These are phyloP conservation scores for Digitaria exilis DNA, from an alignment of 202 grass and related monocot genomes.

Conservation along the genomic window DNA sequence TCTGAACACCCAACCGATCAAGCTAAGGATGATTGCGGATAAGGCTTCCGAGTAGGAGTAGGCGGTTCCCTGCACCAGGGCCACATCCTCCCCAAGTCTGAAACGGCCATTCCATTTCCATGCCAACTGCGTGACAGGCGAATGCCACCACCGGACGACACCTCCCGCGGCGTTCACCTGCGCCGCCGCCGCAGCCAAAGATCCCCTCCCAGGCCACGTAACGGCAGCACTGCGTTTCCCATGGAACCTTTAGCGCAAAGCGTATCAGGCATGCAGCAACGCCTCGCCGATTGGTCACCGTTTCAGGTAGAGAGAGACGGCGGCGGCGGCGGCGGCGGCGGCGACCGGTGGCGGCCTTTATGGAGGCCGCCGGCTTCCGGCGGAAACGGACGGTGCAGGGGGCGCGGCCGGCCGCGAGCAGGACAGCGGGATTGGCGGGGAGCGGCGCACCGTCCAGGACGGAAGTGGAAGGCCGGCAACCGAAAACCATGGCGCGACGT, in stretches of 20 bases:
- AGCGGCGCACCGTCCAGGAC: not conserved
- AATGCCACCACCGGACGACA: constrained; percentile 19
- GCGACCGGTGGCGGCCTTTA: not conserved
- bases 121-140: constrained; percentile 19
- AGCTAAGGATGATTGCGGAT: not conserved
- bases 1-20: not conserved
- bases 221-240: not conserved
- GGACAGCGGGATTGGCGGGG: not conserved
- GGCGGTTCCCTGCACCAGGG: constrained; percentile 11
- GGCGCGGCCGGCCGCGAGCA: not conserved
- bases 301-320: not conserved
- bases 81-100: not conserved
- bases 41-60: not conserved
- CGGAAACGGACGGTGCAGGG: not conserved
- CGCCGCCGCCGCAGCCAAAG: constrained; percentile 21
- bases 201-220: not conserved
- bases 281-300: not conserved
- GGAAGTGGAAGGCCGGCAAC: constrained; percentile 43
- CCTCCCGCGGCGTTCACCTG: constrained; percentile 11
- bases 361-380: not conserved
- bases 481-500: constrained; percentile 19
- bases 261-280: not conserved
- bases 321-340: too few species aligned
- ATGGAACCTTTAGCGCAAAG: not conserved
- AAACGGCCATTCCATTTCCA: constrained; percentile 26